Evolutionary conservation across 805 yeast genomes (phyloP).

Genomic region (Millerozyma miso): DNA sequence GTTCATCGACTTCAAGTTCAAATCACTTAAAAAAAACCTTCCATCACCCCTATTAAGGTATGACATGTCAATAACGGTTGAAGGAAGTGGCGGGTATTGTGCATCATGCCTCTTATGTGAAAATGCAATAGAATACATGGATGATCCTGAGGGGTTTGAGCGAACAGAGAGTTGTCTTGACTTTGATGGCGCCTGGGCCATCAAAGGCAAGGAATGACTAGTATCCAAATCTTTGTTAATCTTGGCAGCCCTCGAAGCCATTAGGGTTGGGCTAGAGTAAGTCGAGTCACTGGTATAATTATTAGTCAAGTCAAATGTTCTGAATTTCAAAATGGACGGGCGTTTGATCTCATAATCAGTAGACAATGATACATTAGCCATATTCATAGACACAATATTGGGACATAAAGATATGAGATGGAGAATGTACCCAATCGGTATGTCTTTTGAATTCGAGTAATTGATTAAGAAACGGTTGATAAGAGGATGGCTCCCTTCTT

Average conservation of each 20-base stretch:
- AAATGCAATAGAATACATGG: conserved; percentile 21
- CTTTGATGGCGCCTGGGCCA: conserved; percentile 1
- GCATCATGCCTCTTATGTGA: conserved; percentile 32
- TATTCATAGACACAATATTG: conserved; percentile 50
- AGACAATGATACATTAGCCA: conserved; percentile 61
- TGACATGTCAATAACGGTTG: conserved; percentile 22
- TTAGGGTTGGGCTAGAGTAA: conserved; percentile 19
- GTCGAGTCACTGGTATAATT: conserved; percentile 33
- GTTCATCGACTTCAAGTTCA: conserved; percentile 37
- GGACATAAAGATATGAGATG: conserved; percentile 69
- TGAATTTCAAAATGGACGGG: conserved; percentile 31
- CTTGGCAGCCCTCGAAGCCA: conserved; percentile 7
- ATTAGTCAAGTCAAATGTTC: conserved; percentile 34
- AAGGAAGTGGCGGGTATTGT: conserved; percentile 34
- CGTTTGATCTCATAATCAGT: conserved; percentile 57
- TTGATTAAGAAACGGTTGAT: conserved; percentile 58
- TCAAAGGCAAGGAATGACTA: background rate
- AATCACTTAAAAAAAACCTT: conserved; percentile 35
- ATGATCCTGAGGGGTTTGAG: conserved; percentile 18
- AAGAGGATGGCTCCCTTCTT: conserved; percentile 46
- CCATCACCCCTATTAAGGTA: conserved; percentile 29
- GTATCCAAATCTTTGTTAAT: background rate
- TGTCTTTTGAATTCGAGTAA: conserved; percentile 65
- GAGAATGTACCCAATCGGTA: conserved; percentile 73
- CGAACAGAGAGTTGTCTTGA: conserved; percentile 1